Percentiles rank a stretch among this genome's conserved stretches.
phyloP scores from a whole-genome alignment of 306 rosid species.

The Carpinus fangiana region DNA sequence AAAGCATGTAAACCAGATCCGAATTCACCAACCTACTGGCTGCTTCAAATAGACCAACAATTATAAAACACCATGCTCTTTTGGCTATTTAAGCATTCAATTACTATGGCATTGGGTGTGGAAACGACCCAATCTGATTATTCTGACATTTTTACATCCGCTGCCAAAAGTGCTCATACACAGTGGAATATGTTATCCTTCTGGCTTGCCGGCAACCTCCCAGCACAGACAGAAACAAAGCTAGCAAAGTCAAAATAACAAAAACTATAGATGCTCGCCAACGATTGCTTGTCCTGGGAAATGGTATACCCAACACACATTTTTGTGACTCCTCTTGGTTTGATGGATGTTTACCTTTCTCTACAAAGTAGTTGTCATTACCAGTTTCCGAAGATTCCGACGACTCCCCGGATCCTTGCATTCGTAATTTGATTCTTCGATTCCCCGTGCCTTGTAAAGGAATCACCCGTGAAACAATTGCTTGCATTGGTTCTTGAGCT shows the following conservation, averaged over 20 bases:
- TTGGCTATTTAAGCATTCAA: background rate
- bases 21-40: background rate
- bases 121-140: background rate
- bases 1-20: too few relatives aligned
- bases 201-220: slow-evolving; percentile 38
- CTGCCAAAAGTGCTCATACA: slow-evolving; percentile 9
- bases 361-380: background rate
- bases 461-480: background rate
- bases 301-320: slow-evolving; percentile 4
- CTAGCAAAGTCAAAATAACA: slow-evolving; percentile 33
- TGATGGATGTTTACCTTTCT: slow-evolving; percentile 11
- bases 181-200: background rate
- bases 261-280: slow-evolving; percentile 5
- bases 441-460: slow-evolving; percentile 68
- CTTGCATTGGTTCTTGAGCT: slow-evolving; percentile 28
- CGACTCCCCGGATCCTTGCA: background rate
- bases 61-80: background rate
- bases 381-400: background rate
- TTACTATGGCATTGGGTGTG: background rate
- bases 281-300: background rate
- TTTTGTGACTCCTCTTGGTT: slow-evolving; percentile 33
- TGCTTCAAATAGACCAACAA: background rate
- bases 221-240: slow-evolving; percentile 27
- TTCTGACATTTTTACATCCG: background rate
- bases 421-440: slow-evolving; percentile 47